Conservation (phyloP, 2,329 filamentous ascomycete species). For the Hypoxylon sp. region DNA sequence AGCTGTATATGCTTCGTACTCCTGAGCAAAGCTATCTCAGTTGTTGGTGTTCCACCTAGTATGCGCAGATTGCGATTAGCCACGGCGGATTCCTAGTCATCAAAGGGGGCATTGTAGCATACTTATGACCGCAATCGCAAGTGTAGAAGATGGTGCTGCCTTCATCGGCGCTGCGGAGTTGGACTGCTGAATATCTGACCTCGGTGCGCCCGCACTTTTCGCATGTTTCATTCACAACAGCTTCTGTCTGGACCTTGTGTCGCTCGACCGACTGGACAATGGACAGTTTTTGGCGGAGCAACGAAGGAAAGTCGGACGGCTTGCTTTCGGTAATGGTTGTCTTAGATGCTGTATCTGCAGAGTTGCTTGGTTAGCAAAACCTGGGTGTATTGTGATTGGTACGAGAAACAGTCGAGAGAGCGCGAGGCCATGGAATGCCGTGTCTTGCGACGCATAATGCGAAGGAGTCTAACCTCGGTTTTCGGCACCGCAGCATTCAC, state of each 20-base stretch:
- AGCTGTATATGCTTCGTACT: conserved; percentile 13
- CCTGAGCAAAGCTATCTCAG: conserved; percentile 43
- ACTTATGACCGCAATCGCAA: conserved; percentile 88
- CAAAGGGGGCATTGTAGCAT: conserved; percentile 46
- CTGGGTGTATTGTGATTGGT: not conserved
- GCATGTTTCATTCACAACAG: conserved; percentile 72
- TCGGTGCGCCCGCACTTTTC: conserved; percentile 81
- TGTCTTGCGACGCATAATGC: conserved; percentile 30
- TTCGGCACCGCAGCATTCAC: conserved; percentile 84
- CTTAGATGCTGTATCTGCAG: conserved; percentile 74
- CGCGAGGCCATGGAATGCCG: not conserved
- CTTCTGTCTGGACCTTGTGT: conserved; percentile 78
- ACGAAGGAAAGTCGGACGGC: conserved; percentile 86
- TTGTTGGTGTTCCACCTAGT: conserved; percentile 59
- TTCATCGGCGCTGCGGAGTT: conserved; percentile 92
- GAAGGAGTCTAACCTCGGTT: conserved; percentile 71
- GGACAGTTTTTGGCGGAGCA: conserved; percentile 87
- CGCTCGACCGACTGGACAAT: conserved; percentile 82
- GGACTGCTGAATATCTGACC: conserved; percentile 84
- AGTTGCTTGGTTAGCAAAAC: conserved; percentile 17
- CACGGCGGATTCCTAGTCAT: not conserved
- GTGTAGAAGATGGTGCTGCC: conserved; percentile 91
- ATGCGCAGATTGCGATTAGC: conserved; percentile 16
- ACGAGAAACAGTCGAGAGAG: not conserved
- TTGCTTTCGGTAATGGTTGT: conserved; percentile 85